Base-by-base conservation (phyloP, 257 asterid genomes). In the Cinchona pubescens region DNA sequence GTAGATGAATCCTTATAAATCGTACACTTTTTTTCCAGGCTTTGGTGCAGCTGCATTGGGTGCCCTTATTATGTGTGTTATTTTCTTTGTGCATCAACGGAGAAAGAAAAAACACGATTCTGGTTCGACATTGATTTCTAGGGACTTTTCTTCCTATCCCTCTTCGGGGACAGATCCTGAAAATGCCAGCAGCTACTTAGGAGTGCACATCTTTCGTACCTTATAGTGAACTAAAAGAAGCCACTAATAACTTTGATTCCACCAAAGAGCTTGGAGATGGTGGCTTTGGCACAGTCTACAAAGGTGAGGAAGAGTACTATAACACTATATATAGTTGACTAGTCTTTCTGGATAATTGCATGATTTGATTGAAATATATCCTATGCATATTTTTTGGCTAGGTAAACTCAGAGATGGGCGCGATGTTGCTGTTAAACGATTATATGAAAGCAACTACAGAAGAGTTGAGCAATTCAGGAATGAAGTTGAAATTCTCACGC, bases 221-320 rank as follows among this genome's bases (percentile, higher is more conserved):
- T 72, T 88, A 87, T 65, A 23, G 76, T 9, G 98, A 93, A 73
- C 93, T 93, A 29, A 91, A 91, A 88, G 87, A 81, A 81, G 98
- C 98, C 62, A 93, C 98, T 1, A 79, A 87, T 72, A 73, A 75
- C 30, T 93, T 93, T 43, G 91, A 91, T 76, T 75, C 84, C 23
- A 74, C 81, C 12, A 81, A 84, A 72, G 93, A 86, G 75, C 87
- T 93, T 0, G 98, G 98, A 55, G 91, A 91, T 80, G 98, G 98
- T 49, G 98, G 98, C 61, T 93, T 91, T 75, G 97, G 98, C 75
- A 82, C 85, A 2, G 98, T 93, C 25, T 93, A 91, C 82, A 81
- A 81, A 84, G 88, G 88, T 84, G 29, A 78, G 70, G 8, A 71
- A 27, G n/a, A n/a, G n/a, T n/a, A 34, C 18, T 8, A n/a, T 38